Base-by-base conservation (phyloP, 1,284 basidiomycete species). In the Fomitopsis schrenkii region DNA sequence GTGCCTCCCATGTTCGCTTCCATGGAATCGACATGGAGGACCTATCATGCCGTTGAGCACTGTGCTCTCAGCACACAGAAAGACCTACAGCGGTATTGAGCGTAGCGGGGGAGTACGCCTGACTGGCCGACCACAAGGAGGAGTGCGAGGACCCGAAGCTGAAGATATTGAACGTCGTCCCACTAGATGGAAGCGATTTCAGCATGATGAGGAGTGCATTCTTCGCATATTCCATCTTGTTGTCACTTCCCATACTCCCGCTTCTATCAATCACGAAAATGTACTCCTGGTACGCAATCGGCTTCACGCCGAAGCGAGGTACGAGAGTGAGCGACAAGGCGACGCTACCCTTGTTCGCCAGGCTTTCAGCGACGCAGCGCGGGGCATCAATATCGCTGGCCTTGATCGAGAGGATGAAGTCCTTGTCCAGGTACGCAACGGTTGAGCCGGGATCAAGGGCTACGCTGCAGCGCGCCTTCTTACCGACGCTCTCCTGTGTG, bases 301-400 rank as follows among this genome's bases (percentile, higher is more conserved):
- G 71, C 0, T 75, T 75, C 2, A 85, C 64, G 22, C 72, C 70
- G 58, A 81, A 79, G 46, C 78, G 80, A 0, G 84, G 83, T 5
- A 87, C 77, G 9, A 86, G 66, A 1, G 77, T 80, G 48, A 86
- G 68, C 6, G 56, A 58, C 3, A 58, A 12, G 9, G 56, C 56
- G 26, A 58, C 56, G 12, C 42, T 33, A 10, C 35, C 1, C 54
- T 84, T 82, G 68, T 85, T 70, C 0, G 83, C 83, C 3, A 83
- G 65, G 1, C 77, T 66, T 64, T 86, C 83, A 1, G 79, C 82
- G 64, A 86, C 83, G 62, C 83, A 85, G 10, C 84, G 77, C 2
- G 84, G 81, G 30, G 69, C 66, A 63, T 84, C 84, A 2, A 86
- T 69, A 4, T 72, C 78, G 5, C 76, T 71, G 0, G 83, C 79